Evolutionary conservation across 2,329 filamentous ascomycete species (phyloP).

Genomic region (Aspergillus udagawae): DNA sequence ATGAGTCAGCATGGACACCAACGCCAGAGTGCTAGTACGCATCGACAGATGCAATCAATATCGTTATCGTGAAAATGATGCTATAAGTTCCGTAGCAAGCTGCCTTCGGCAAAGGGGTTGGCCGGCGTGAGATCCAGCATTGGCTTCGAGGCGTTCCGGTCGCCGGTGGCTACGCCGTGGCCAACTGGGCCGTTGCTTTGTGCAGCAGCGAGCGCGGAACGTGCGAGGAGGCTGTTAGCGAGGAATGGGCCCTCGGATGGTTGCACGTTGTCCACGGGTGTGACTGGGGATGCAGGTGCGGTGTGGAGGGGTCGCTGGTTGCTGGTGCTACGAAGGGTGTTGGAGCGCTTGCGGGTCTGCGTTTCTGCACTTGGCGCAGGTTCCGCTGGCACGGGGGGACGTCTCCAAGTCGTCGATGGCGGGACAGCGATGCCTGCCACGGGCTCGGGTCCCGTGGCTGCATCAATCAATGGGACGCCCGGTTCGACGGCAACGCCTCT

Average conservation of each 20-base stretch:
- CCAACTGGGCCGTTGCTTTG: constrained; percentile 25
- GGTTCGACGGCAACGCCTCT: constrained; percentile 43
- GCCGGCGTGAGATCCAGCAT: constrained; percentile 41
- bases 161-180: constrained; percentile 39
- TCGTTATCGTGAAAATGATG: neutral
- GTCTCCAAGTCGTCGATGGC: constrained; percentile 38
- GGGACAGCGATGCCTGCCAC: constrained; percentile 34
- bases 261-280: constrained; percentile 6
- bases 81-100: constrained; percentile 36
- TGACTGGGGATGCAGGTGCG: constrained; percentile 8
- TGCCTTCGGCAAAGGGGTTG: constrained; percentile 44
- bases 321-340: constrained; percentile 30
- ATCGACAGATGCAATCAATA: neutral
- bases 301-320: constrained; percentile 12
- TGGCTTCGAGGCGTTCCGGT: constrained; percentile 37
- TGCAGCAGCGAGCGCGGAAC: constrained; percentile 12
- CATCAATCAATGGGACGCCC: constrained; percentile 38
- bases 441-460: constrained; percentile 38
- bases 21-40: neutral
- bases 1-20: neutral
- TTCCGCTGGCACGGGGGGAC: constrained; percentile 20
- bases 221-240: constrained; percentile 36
- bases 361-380: constrained; percentile 8
- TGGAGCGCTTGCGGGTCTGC: constrained; percentile 29
- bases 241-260: constrained; percentile 25